Conservation (phyloP, 2,329 filamentous ascomycete genomes). For the Talaromyces sp. region DNA sequence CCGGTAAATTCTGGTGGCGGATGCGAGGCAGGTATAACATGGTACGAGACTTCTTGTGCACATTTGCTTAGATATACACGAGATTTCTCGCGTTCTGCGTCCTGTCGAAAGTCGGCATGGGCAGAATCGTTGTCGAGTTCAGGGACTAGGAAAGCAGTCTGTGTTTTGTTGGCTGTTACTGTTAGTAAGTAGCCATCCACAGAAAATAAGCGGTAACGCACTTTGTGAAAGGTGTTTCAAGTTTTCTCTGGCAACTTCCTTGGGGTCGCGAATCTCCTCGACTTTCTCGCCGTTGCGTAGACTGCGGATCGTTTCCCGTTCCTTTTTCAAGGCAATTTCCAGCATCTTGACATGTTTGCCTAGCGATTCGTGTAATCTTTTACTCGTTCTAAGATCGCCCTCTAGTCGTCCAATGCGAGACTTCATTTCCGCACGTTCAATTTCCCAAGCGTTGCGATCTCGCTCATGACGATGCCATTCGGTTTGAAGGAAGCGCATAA, state of each 20-base stretch:
- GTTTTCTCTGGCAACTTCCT: constrained; percentile 46
- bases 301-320: constrained; percentile 66
- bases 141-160: constrained; percentile 52
- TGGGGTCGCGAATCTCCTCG: constrained; percentile 44
- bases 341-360: constrained; percentile 88
- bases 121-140: constrained; percentile 40
- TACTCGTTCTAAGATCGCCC: constrained; percentile 80
- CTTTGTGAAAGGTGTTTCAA: constrained; percentile 39
- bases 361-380: constrained; percentile 81
- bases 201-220: constrained; percentile 21
- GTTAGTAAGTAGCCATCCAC: background rate
- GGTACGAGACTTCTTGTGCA: constrained; percentile 65
- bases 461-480: constrained; percentile 99
- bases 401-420: constrained; percentile 92
- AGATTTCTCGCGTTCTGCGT: constrained; percentile 61
- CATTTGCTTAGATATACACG: constrained; percentile 63
- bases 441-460: constrained; percentile 97
- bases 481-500: constrained; percentile 98
- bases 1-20: constrained; percentile 53
- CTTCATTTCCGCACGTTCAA: constrained; percentile 98
- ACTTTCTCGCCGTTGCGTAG: constrained; percentile 51
- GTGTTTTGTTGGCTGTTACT: constrained; percentile 44
- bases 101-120: constrained; percentile 52
- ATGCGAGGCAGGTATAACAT: constrained; percentile 63
- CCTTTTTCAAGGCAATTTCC: constrained; percentile 81